A percentile compares a stretch with the other conserved stretches of the same genome.
Conservation (phyloP, 768 basidiomycete species). For the Boletus speciosus region DNA sequence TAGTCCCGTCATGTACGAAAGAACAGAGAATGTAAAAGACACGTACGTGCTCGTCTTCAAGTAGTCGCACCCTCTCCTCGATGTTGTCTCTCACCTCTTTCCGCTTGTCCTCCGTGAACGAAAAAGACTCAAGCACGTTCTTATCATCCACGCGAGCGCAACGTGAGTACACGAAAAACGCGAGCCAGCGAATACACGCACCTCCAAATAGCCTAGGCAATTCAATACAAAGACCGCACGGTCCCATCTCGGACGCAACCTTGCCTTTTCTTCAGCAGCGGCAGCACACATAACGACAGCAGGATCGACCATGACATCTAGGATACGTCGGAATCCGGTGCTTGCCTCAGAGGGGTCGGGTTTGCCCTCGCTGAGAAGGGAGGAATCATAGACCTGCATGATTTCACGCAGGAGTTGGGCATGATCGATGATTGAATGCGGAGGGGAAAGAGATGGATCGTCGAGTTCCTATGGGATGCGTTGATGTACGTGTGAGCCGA, state of each 20-base stretch:
- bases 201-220: slow-evolving; percentile 79
- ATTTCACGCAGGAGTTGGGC: slow-evolving; percentile 83
- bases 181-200: slow-evolving; percentile 31
- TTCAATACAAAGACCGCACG: slow-evolving; percentile 80
- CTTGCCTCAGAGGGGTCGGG: slow-evolving; percentile 8
- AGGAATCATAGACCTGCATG: slow-evolving; percentile 84
- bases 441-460: slow-evolving; percentile 70
- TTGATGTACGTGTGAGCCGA: not conserved
- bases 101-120: slow-evolving; percentile 64
- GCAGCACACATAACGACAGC: slow-evolving; percentile 70
- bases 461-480: slow-evolving; percentile 49
- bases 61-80: slow-evolving; percentile 53
- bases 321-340: slow-evolving; percentile 40
- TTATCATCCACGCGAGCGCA: slow-evolving; percentile 22
- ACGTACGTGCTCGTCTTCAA: slow-evolving; percentile 85
- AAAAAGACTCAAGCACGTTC: slow-evolving; percentile 63
- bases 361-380: slow-evolving; percentile 58
- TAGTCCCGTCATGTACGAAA: too few relatives aligned
- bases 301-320: slow-evolving; percentile 85
- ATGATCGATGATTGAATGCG: slow-evolving; percentile 76
- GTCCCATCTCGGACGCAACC: slow-evolving; percentile 67
- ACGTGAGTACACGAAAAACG: slow-evolving; percentile 1
- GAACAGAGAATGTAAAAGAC: not conserved
- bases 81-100: slow-evolving; percentile 55
- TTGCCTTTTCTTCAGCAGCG: slow-evolving; percentile 63